Percentiles rank a stretch among this genome's conserved stretches.
phyloP scores from a whole-genome alignment of 139 green algal genomes.

The Auxenochlorella pyrenoidosa region DNA sequence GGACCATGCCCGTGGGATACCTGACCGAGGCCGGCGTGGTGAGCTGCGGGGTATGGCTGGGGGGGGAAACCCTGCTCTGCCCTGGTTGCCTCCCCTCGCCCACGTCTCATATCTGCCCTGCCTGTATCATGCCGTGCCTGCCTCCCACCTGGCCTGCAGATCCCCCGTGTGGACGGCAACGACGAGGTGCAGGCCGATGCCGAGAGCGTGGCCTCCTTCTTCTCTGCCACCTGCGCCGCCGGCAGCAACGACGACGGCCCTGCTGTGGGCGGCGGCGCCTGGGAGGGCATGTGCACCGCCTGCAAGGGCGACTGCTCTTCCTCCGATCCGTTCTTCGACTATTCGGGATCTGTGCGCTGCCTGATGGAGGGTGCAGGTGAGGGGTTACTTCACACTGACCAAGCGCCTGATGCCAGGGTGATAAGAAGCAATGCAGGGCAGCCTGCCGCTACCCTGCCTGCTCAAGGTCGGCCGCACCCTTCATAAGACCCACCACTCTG shows the following conservation, averaged over 20 bases:
- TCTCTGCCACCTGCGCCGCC: conserved; percentile 40
- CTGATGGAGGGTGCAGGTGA: conserved; percentile 54
- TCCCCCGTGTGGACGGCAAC: neutral
- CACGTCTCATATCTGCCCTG: neutral
- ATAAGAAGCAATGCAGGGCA: neutral
- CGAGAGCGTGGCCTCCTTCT: conserved; percentile 45
- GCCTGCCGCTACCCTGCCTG: neutral
- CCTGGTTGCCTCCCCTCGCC: neutral
- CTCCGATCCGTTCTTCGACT: conserved; percentile 50
- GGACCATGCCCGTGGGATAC: conserved; percentile 44
- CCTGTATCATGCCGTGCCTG: neutral
- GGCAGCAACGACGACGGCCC: conserved; percentile 20
- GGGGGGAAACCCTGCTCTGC: too few relatives aligned
- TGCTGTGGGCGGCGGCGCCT: neutral
- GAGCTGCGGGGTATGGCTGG: neutral
- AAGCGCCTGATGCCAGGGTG: too few relatives aligned
- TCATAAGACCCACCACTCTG: too few relatives aligned
- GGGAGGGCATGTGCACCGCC: conserved; percentile 37
- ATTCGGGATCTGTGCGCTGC: conserved; percentile 53
- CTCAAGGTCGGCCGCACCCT: neutral
- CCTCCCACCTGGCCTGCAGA: neutral
- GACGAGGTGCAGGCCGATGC: conserved; percentile 32
- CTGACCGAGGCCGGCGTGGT: conserved; percentile 10
- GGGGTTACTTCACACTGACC: neutral
- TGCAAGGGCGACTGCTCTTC: conserved; percentile 48